Evolutionary conservation across 2,329 filamentous ascomycete species (phyloP).

Genomic region (Zymoseptoria pseudotritici): DNA sequence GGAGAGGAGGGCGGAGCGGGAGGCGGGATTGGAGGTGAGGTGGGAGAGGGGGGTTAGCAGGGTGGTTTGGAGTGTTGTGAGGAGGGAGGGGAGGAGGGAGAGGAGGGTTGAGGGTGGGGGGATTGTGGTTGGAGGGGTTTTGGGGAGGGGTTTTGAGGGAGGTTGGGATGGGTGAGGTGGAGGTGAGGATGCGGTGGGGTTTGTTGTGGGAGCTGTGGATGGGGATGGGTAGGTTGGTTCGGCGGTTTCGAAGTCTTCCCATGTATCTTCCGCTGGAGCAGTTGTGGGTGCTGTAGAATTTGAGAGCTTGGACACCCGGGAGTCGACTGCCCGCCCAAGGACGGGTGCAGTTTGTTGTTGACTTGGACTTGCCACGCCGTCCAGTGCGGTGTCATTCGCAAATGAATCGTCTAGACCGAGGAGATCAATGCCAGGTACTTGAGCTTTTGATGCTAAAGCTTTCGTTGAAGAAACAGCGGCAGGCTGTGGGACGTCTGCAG

Average conservation of each 20-base stretch:
- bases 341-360: slow-evolving; percentile 7
- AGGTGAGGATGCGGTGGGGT: not conserved
- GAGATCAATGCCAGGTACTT: slow-evolving; percentile 21
- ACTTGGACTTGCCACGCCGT: slow-evolving; percentile 6
- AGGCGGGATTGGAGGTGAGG: slow-evolving; percentile 31
- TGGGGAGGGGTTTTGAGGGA: not conserved
- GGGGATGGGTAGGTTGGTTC: slow-evolving; percentile 6
- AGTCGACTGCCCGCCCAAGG: slow-evolving; percentile 11
- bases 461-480: not conserved
- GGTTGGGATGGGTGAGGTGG: not conserved
- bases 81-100: slow-evolving; percentile 64
- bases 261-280: slow-evolving; percentile 28
- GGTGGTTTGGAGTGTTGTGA: slow-evolving; percentile 56
- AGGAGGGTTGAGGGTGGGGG: slow-evolving; percentile 81
- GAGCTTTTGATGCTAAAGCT: not conserved
- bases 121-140: slow-evolving; percentile 68
- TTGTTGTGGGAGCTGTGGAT: not conserved
- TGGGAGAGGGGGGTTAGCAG: slow-evolving; percentile 58
- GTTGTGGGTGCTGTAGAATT: slow-evolving; percentile 14
- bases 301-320: slow-evolving; percentile 26
- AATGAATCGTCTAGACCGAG: slow-evolving; percentile 23
- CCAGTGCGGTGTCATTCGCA: not conserved
- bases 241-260: slow-evolving; percentile 39
- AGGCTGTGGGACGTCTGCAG: not conserved
- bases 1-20: slow-evolving; percentile 55